Evolutionary conservation across 495 filamentous ascomycete genomes (phyloP).

Genomic region (Aspergillus nidulans): DNA sequence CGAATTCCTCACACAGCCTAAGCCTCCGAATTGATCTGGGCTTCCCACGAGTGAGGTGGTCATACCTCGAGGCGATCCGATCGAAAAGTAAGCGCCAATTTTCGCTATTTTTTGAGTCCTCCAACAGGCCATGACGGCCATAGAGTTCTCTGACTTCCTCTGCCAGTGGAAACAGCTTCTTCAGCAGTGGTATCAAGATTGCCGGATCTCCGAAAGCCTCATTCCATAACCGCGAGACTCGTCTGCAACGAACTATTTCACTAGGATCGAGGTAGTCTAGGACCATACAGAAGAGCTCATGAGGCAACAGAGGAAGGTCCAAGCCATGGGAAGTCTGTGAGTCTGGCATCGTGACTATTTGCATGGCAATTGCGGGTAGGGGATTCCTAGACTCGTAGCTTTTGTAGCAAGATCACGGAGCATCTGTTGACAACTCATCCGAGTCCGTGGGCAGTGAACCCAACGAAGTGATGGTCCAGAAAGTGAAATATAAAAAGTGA

Average conservation of each 20-base stretch:
- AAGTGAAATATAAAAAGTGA: no score
- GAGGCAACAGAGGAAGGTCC: conserved; percentile 32
- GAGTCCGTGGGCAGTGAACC: no score
- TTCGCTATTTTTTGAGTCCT: background rate
- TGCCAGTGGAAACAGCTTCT: conserved; percentile 50
- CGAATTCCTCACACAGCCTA: conserved; percentile 33
- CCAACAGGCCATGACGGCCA: background rate
- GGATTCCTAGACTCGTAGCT: background rate
- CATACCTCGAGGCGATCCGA: conserved; percentile 52
- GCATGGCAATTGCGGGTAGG: conserved; percentile 11
- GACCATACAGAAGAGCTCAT: conserved; percentile 43
- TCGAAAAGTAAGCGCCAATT: conserved; percentile 48
- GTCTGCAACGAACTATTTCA: conserved; percentile 52
- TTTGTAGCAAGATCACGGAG: background rate
- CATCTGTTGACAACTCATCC: background rate
- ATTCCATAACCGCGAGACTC: conserved; percentile 52
- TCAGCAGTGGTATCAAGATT: conserved; percentile 43
- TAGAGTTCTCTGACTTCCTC: conserved; percentile 45
- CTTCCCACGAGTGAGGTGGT: conserved; percentile 46
- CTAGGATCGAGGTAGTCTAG: conserved; percentile 39
- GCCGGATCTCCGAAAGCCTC: conserved; percentile 48
- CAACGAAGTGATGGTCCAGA: no score
- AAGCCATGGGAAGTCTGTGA: conserved; percentile 1
- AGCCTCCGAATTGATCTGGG: conserved; percentile 48
- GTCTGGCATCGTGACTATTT: conserved; percentile 2